Conservation (phyloP, 371 early-diverging fungal genomes). For the Syncephalastrum sp. region DNA sequence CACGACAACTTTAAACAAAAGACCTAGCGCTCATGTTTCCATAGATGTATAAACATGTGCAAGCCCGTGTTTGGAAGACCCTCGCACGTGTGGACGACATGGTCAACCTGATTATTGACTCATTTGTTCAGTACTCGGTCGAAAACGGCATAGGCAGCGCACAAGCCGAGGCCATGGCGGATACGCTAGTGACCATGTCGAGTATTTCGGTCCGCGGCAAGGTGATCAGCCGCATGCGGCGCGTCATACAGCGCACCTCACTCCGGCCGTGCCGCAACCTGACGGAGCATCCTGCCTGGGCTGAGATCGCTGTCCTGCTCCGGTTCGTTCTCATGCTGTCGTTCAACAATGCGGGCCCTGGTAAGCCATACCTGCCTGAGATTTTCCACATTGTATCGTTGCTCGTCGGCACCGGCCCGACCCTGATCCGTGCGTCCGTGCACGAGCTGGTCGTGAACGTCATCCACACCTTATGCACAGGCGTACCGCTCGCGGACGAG, state of each 20-base stretch:
- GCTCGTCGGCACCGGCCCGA: slow-evolving; percentile 81
- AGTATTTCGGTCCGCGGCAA: slow-evolving; percentile 79
- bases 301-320: slow-evolving; percentile 83
- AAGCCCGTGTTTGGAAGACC: slow-evolving; percentile 81
- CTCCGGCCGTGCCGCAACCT: slow-evolving; percentile 65
- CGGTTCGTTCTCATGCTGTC: slow-evolving; percentile 86
- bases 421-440: slow-evolving; percentile 79
- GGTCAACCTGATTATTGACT: slow-evolving; percentile 74
- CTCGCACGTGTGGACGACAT: slow-evolving; percentile 79
- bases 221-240: slow-evolving; percentile 76
- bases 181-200: slow-evolving; percentile 82
- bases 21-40: slow-evolving; percentile 5
- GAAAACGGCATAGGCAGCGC: slow-evolving; percentile 77
- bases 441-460: slow-evolving; percentile 92
- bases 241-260: slow-evolving; percentile 73
- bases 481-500: slow-evolving; percentile 57
- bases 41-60: slow-evolving; percentile 68
- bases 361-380: slow-evolving; percentile 80
- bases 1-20: slow-evolving; percentile 1
- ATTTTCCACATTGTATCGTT: slow-evolving; percentile 82
- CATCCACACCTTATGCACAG: slow-evolving; percentile 84
- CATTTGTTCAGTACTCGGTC: slow-evolving; percentile 77
- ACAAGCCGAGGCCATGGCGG: slow-evolving; percentile 82
- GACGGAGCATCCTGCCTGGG: slow-evolving; percentile 82
- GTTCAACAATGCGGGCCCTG: slow-evolving; percentile 73